Conservation (phyloP, 129 eudicot genomes). For the Saussurea involucrata region DNA sequence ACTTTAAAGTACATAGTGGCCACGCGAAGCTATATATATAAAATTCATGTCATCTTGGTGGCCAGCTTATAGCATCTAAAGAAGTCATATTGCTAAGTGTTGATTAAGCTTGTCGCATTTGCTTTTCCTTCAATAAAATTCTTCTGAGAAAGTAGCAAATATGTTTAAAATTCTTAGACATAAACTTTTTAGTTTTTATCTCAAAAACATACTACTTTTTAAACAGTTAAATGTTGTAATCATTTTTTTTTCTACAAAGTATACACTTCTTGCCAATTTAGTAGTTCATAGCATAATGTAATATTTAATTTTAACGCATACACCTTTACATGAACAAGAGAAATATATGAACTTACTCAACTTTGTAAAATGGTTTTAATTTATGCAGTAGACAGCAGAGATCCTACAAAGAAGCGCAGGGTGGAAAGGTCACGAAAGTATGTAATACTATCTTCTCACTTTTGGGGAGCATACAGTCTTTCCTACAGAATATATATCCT, state of each 20-base stretch:
- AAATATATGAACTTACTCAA: neutral
- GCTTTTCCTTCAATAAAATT: neutral
- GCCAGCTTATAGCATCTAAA: neutral
- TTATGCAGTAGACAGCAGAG: constrained; percentile 63
- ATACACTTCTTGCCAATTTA: neutral
- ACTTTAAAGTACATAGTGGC: neutral
- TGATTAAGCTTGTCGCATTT: neutral
- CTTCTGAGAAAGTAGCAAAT: neutral
- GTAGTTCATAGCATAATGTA: neutral
- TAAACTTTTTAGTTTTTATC: neutral
- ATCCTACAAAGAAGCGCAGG: constrained; percentile 81
- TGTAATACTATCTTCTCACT: constrained; percentile 22
- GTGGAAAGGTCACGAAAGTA: constrained; percentile 84
- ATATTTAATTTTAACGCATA: neutral
- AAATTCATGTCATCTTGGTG: neutral
- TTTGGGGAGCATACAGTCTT: neutral
- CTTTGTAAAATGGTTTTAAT: neutral
- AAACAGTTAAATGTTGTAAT: neutral
- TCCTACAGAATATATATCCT: too few species aligned
- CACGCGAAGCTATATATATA: neutral
- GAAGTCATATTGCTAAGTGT: too few species aligned
- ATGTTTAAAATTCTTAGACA: neutral
- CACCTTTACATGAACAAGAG: neutral
- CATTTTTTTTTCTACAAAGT: neutral
- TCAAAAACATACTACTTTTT: neutral